Percentiles rank a stretch among this genome's conserved stretches.
Conservation (phyloP, 345 rosid genomes). For the Euclidium syriacum region DNA sequence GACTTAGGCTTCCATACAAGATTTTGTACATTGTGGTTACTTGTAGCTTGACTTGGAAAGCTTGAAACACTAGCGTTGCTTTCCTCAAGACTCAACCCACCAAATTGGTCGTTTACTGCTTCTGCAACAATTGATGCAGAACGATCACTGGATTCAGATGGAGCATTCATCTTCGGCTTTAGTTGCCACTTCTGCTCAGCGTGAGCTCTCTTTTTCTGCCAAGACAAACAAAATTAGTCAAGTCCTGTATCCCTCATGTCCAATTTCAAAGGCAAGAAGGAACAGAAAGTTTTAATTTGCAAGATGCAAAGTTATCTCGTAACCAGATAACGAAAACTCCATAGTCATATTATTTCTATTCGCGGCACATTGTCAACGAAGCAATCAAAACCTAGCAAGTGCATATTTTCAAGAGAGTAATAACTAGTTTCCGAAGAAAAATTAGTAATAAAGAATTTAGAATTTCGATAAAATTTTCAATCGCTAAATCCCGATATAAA, state of each 20-base stretch:
- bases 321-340: not conserved
- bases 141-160: slow-evolving; percentile 27
- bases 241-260: not conserved
- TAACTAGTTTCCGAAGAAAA: too few relatives aligned
- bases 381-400: slow-evolving; percentile 3
- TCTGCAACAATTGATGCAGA: slow-evolving; percentile 31
- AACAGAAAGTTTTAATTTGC: not conserved
- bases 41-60: slow-evolving; percentile 18
- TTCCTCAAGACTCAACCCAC: slow-evolving; percentile 47
- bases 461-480: not conserved
- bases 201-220: slow-evolving; percentile 35
- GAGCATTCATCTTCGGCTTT: slow-evolving; percentile 13
- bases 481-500: not conserved
- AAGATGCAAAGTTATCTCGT: not conserved
- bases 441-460: too few relatives aligned
- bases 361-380: not conserved
- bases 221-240: not conserved
- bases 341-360: not conserved
- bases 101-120: slow-evolving; percentile 36
- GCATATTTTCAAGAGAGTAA: not conserved
- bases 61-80: slow-evolving; percentile 19
- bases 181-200: slow-evolving; percentile 34
- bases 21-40: slow-evolving; percentile 26
- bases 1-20: slow-evolving; percentile 51
- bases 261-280: not conserved